Evolutionary conservation across 2,329 filamentous ascomycete species (phyloP).

Genomic region (Pseudogymnoascus sp.): DNA sequence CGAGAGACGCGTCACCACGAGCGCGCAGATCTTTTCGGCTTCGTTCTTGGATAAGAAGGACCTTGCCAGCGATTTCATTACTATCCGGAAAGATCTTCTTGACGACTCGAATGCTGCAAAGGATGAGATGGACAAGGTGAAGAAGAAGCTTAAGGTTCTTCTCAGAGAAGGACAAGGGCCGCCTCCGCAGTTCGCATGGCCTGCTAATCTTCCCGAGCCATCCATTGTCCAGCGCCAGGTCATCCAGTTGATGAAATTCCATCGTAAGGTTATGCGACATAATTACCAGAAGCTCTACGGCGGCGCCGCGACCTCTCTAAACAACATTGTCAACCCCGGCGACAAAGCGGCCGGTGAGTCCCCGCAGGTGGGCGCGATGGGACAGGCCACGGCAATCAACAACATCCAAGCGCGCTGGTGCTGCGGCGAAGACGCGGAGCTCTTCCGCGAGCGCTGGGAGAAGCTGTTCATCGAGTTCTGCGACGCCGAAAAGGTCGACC

Average conservation of each 20-base stretch:
- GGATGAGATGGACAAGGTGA: conserved; percentile 99
- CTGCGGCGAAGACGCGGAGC: conserved; percentile 85
- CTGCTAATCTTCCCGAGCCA: conserved; percentile 86
- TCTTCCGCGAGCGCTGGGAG: conserved; percentile 97
- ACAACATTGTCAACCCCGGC: conserved; percentile 46
- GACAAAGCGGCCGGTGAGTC: conserved; percentile 34
- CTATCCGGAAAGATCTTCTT: conserved; percentile 84
- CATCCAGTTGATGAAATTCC: conserved; percentile 95
- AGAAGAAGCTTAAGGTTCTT: conserved; percentile 95
- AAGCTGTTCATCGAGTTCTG: conserved; percentile 96
- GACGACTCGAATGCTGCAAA: conserved; percentile 98
- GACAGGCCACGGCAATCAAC: conserved; percentile 55
- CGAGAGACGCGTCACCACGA: conserved; percentile 87
- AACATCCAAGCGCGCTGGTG: conserved; percentile 90
- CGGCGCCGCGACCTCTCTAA: conserved; percentile 56
- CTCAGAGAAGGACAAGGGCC: conserved; percentile 88
- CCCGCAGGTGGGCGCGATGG: conserved; percentile 42
- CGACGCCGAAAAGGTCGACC: conserved; percentile 95
- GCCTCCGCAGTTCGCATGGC: conserved; percentile 97
- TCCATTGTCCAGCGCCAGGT: conserved; percentile 88
- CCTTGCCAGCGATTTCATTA: conserved; percentile 76
- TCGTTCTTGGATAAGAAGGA: conserved; percentile 86
- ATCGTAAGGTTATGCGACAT: conserved; percentile 87
- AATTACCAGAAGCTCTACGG: conserved; percentile 79
- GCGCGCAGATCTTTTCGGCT: conserved; percentile 90